Conservation (phyloP, 129 eudicot genomes). For the Pseudognaphalium luteoalbum region DNA sequence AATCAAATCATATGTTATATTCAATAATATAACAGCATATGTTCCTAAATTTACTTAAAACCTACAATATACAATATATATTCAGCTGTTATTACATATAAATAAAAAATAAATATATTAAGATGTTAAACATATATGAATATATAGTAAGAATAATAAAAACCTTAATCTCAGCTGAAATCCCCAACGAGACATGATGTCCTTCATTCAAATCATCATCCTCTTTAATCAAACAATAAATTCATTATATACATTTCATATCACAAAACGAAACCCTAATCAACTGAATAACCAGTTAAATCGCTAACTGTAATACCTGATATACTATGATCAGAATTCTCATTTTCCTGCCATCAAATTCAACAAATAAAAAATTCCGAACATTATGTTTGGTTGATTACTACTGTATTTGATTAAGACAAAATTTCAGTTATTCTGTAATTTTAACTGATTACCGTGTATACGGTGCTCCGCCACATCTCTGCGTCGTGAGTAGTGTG, state of each 20-base stretch:
- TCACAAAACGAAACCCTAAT: not conserved
- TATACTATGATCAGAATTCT: slow-evolving; percentile 78
- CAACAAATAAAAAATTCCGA: not conserved
- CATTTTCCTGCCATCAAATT: slow-evolving; percentile 28
- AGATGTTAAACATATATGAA: too few species aligned
- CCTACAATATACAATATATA: too few species aligned
- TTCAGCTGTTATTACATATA: not conserved
- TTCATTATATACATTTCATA: slow-evolving; percentile 9
- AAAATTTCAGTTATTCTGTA: not conserved
- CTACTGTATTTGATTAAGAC: too few species aligned
- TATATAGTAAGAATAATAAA: not conserved
- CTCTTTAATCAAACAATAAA: slow-evolving; percentile 31
- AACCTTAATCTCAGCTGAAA: slow-evolving; percentile 46
- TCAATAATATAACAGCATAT: not conserved
- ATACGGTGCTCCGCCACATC: not conserved
- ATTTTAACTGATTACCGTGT: not conserved
- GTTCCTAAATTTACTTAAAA: too few species aligned
- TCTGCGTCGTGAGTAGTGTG: not conserved
- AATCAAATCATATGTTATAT: not conserved
- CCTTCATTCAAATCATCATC: slow-evolving; percentile 52
- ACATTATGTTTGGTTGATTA: too few species aligned
- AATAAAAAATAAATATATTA: too few species aligned
- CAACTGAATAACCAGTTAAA: not conserved
- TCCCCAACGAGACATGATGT: slow-evolving; percentile 48
- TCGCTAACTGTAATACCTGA: slow-evolving; percentile 50